phyloP scores from a whole-genome alignment of 805 yeast species.

The Groenewaldozyma tartarivorans region DNA sequence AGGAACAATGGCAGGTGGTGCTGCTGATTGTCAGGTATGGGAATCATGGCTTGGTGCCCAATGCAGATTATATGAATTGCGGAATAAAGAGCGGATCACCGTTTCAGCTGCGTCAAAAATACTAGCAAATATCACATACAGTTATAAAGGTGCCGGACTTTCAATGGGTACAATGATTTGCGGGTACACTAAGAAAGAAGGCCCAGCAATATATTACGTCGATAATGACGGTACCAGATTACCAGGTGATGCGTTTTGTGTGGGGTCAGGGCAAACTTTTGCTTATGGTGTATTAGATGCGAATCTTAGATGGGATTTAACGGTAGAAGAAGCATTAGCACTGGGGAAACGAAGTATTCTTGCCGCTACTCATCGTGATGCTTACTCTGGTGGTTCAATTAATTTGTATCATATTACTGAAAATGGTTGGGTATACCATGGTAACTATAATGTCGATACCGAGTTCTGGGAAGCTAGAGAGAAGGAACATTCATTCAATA shows the following conservation, averaged over 20 bases:
- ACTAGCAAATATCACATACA: slow-evolving; percentile 78
- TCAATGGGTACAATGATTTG: slow-evolving; percentile 99
- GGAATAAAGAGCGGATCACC: slow-evolving; percentile 89
- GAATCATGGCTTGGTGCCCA: slow-evolving; percentile 98
- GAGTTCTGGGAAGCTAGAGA: slow-evolving; percentile 87
- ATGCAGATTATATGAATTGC: slow-evolving; percentile 87
- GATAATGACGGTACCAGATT: slow-evolving; percentile 96
- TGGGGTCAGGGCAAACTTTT: slow-evolving; percentile 98
- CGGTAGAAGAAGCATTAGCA: slow-evolving; percentile 88
- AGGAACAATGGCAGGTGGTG: slow-evolving; percentile 99
- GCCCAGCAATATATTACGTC: slow-evolving; percentile 91
- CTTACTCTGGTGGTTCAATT: slow-evolving; percentile 93
- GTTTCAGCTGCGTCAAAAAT: slow-evolving; percentile 97
- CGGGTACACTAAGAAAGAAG: slow-evolving; percentile 91
- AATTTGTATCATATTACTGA: slow-evolving; percentile 90
- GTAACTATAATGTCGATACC: slow-evolving; percentile 86
- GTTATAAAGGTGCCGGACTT: slow-evolving; percentile 95
- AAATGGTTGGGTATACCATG: slow-evolving; percentile 91
- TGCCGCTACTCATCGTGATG: slow-evolving; percentile 98
- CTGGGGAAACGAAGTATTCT: slow-evolving; percentile 91
- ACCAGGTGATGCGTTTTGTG: slow-evolving; percentile 91
- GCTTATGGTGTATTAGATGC: slow-evolving; percentile 97
- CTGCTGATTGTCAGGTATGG: slow-evolving; percentile 99
- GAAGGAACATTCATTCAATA: slow-evolving; percentile 80
- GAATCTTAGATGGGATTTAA: slow-evolving; percentile 81